These are phyloP conservation scores for Saccharum spontaneum DNA, from an alignment of 176 grass and related monocot genomes.

Conservation along the genomic window DNA sequence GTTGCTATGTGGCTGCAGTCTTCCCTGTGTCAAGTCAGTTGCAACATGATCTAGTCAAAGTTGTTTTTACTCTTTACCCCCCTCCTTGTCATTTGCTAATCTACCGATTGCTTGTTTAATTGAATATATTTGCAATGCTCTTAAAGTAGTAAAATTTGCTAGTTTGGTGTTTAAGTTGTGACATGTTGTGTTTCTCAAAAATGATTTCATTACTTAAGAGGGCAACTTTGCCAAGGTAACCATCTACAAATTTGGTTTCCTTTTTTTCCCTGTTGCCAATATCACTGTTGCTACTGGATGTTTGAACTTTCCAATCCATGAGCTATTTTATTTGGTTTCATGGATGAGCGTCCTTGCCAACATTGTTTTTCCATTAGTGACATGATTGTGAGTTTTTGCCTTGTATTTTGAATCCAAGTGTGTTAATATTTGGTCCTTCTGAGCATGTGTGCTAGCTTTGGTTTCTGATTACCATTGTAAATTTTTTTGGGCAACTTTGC, in stretches of 20 bases:
- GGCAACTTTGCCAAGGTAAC: slow-evolving; percentile 58
- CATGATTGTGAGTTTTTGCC: neutral
- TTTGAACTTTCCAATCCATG: neutral
- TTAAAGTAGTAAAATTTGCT: neutral
- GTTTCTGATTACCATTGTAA: neutral
- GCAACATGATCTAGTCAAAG: neutral
- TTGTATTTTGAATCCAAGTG: neutral
- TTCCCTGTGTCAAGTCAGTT: neutral
- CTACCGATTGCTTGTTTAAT: neutral
- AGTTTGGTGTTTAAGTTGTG: neutral
- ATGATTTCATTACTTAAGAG: neutral
- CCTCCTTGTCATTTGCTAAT: neutral
- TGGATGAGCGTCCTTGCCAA: slow-evolving; percentile 24
- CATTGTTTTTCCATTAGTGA: neutral
- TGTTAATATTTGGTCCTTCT: no score
- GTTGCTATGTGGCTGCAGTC: neutral
- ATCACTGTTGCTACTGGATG: slow-evolving; percentile 30
- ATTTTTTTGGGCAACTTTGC: slow-evolving; percentile 52
- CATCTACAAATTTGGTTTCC: slow-evolving; percentile 53
- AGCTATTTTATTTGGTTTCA: slow-evolving; percentile 13
- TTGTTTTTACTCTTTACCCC: neutral
- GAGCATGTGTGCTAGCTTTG: neutral
- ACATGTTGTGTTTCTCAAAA: neutral
- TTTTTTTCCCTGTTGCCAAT: slow-evolving; percentile 59
- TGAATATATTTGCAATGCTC: neutral